Conservation (phyloP, 1,139 yeast species). For the Meyerozyma athensensis region DNA sequence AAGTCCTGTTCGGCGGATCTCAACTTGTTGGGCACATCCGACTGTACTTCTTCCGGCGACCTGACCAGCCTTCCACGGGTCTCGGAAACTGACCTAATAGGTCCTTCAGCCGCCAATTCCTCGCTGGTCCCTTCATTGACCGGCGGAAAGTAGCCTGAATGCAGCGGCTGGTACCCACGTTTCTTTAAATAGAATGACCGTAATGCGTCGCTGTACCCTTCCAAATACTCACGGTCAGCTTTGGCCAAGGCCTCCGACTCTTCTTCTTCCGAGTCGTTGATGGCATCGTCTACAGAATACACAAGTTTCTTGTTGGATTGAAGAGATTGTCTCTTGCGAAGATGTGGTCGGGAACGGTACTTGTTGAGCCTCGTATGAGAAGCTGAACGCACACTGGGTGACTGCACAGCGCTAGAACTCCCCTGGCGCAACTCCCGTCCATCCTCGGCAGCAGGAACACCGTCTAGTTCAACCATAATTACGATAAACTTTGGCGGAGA, state of each 20-base stretch:
- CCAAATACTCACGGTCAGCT: conserved; percentile 57
- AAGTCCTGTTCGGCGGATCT: conserved; percentile 1
- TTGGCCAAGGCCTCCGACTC: conserved; percentile 24
- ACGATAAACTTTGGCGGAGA: too few species aligned
- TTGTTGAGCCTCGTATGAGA: conserved; percentile 14
- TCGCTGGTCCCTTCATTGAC: conserved; percentile 5
- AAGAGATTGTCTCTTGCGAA: conserved; percentile 8
- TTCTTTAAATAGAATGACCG: conserved; percentile 33
- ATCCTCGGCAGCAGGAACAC: not conserved
- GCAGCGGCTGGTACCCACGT: conserved; percentile 3
- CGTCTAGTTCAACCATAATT: not conserved
- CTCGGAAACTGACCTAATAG: not conserved
- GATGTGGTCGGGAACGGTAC: conserved; percentile 18
- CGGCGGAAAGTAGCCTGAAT: conserved; percentile 10
- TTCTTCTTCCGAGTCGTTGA: conserved; percentile 49
- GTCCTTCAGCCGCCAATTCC: not conserved
- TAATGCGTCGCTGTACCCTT: conserved; percentile 69
- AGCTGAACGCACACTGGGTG: conserved; percentile 11
- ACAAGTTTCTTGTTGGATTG: conserved; percentile 28
- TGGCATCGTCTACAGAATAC: conserved; percentile 74
- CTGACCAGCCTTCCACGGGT: not conserved
- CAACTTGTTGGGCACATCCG: not conserved
- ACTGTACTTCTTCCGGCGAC: conserved; percentile 3
- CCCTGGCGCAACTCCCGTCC: conserved; percentile 4
- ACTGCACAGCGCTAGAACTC: conserved; percentile 10